These are phyloP conservation scores for Aureobasidium sp. DNA, from an alignment of 2,329 filamentous ascomycete species.

Conservation along the genomic window DNA sequence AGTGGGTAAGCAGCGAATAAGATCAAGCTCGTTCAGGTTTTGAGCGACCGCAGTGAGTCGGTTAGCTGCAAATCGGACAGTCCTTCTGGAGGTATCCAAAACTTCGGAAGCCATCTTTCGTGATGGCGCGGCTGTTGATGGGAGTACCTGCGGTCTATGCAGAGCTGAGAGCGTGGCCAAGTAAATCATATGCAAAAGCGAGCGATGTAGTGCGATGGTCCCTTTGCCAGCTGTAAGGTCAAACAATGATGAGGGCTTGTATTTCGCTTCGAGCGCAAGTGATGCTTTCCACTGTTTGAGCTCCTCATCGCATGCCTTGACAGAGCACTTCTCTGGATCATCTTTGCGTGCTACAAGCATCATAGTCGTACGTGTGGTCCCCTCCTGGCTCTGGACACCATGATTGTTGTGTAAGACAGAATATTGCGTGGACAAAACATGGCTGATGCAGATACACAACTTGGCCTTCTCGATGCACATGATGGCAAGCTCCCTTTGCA, in stretches of 20 bases:
- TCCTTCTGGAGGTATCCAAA: slow-evolving; percentile 73
- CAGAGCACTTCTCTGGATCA: slow-evolving; percentile 71
- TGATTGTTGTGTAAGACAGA: slow-evolving; percentile 82
- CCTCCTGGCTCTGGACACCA: slow-evolving; percentile 62
- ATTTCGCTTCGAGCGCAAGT: slow-evolving; percentile 65
- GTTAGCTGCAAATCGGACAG: slow-evolving; percentile 74
- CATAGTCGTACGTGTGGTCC: slow-evolving; percentile 64
- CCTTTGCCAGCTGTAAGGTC: slow-evolving; percentile 55
- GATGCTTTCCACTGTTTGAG: slow-evolving; percentile 69
- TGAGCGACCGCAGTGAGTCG: slow-evolving; percentile 81
- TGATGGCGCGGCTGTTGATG: slow-evolving; percentile 48
- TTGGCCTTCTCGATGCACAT: slow-evolving; percentile 92
- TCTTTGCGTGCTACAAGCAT: slow-evolving; percentile 88
- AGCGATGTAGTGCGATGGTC: slow-evolving; percentile 62
- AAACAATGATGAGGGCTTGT: slow-evolving; percentile 49
- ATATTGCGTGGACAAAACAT: slow-evolving; percentile 85
- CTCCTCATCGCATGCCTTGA: slow-evolving; percentile 71
- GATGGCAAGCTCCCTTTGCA: slow-evolving; percentile 71
- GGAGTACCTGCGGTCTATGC: slow-evolving; percentile 84
- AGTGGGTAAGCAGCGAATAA: slow-evolving; percentile 77
- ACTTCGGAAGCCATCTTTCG: slow-evolving; percentile 54
- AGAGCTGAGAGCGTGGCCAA: slow-evolving; percentile 86
- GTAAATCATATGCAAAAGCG: slow-evolving; percentile 89
- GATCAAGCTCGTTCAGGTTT: slow-evolving; percentile 62
- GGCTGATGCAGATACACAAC: slow-evolving; percentile 80